phyloP scores from a whole-genome alignment of 2,329 filamentous ascomycete genomes.

The Arthrinium puccinioides region DNA sequence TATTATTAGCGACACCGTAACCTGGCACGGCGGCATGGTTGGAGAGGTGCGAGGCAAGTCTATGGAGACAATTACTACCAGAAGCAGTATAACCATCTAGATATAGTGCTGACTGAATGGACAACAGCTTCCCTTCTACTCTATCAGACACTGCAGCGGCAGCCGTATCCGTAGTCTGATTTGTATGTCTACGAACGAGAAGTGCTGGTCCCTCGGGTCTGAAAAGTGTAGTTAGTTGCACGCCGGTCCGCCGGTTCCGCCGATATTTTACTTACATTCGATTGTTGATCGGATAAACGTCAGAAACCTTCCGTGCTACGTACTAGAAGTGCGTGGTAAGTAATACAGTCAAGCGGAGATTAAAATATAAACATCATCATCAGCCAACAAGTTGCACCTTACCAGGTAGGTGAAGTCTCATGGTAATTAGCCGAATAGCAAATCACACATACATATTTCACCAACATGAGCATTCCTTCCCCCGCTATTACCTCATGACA shows the following conservation, averaged over 20 bases:
- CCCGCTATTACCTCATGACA: too few species aligned
- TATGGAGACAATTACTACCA: too few species aligned
- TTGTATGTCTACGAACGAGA: constrained; percentile 4
- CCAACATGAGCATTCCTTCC: too few species aligned
- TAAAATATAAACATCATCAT: background rate
- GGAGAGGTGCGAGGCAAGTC: constrained; percentile 3
- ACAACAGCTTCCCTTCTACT: constrained; percentile 1
- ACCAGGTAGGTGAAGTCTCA: too few species aligned
- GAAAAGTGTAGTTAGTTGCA: too few species aligned
- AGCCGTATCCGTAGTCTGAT: constrained; percentile 4
- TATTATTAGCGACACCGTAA: constrained; percentile 5
- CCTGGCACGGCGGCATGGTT: constrained; percentile 3
- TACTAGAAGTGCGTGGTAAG: background rate
- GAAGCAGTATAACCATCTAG: background rate
- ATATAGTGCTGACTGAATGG: background rate
- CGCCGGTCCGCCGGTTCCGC: too few species aligned
- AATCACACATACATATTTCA: too few species aligned
- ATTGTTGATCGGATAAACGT: background rate
- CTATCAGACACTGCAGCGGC: constrained; percentile 4
- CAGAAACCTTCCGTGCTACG: too few species aligned
- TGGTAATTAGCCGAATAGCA: too few species aligned
- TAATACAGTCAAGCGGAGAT: background rate
- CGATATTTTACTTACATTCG: too few species aligned
- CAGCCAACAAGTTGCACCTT: background rate
- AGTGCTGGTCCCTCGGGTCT: constrained; percentile 1